These are phyloP conservation scores for Boletus subcaerulescens DNA, from an alignment of 768 basidiomycete genomes.

Conservation along the genomic window DNA sequence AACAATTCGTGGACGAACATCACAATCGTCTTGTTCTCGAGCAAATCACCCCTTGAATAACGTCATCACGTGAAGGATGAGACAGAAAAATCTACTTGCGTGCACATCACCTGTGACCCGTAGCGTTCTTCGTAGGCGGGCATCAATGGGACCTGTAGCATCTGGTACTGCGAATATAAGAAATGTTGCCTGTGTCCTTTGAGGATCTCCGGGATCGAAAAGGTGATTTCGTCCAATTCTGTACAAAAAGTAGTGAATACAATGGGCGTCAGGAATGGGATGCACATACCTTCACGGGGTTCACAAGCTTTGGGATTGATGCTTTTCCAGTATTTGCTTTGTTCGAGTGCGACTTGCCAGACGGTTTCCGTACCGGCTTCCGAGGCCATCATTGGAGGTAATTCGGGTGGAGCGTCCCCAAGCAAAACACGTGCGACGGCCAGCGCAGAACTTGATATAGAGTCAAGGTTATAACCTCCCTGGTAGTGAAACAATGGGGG, in stretches of 20 bases:
- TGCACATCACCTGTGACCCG: conserved; percentile 83
- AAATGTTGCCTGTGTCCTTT: conserved; percentile 88
- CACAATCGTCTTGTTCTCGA: conserved; percentile 72
- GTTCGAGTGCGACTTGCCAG: conserved; percentile 81
- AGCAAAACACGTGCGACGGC: conserved; percentile 88
- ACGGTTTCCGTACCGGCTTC: conserved; percentile 87
- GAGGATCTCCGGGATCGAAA: conserved; percentile 78
- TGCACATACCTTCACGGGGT: conserved; percentile 66
- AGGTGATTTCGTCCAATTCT: conserved; percentile 63
- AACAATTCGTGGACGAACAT: conserved; percentile 96
- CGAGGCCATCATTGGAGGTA: conserved; percentile 70
- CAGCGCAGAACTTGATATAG: conserved; percentile 82
- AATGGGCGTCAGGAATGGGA: neutral
- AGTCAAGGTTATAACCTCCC: conserved; percentile 94
- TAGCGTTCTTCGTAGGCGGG: conserved; percentile 70
- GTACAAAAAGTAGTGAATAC: neutral
- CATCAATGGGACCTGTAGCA: conserved; percentile 81
- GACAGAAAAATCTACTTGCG: conserved; percentile 51
- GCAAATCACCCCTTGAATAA: conserved; percentile 63
- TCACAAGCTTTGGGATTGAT: conserved; percentile 81
- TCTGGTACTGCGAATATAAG: conserved; percentile 67
- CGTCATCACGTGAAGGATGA: conserved; percentile 1
- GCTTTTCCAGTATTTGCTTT: conserved; percentile 89
- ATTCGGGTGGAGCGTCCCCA: conserved; percentile 78
- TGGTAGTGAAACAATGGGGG: conserved; percentile 29